Evolutionary conservation across 495 filamentous ascomycete species (phyloP).

Genomic region (Xylaria sp.): DNA sequence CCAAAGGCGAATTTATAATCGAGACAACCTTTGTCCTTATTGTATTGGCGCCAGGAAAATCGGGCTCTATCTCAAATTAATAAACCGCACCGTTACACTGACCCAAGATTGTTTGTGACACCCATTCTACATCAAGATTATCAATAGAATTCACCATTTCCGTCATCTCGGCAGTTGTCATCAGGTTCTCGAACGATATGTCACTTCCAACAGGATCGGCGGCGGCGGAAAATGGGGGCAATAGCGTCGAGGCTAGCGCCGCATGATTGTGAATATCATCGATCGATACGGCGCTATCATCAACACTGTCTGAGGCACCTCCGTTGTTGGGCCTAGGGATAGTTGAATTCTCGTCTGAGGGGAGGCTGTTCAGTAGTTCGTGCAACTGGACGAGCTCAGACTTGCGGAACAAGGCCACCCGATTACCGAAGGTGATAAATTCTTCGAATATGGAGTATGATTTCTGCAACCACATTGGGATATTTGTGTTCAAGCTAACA

Average conservation of each 20-base stretch:
- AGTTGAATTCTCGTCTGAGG: not conserved
- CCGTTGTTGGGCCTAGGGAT: not conserved
- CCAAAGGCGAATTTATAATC: not conserved
- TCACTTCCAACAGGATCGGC: not conserved
- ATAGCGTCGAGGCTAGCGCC: not conserved
- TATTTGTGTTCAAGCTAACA: too few species aligned
- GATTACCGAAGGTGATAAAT: not conserved
- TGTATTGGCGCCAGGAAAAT: not conserved
- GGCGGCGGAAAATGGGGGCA: not conserved
- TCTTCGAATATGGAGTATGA: constrained; percentile 10
- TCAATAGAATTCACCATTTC: not conserved
- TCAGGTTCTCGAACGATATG: not conserved
- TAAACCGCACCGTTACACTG: not conserved
- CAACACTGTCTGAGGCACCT: not conserved
- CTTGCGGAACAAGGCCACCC: constrained; percentile 4
- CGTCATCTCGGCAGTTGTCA: not conserved
- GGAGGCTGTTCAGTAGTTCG: not conserved
- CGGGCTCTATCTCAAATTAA: not conserved
- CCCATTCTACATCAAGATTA: not conserved
- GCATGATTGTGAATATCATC: not conserved
- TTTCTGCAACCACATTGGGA: not conserved
- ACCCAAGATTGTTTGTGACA: not conserved
- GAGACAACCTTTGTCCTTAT: not conserved
- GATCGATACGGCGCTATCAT: not conserved
- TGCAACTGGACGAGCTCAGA: not conserved